Evolutionary conservation across 164 flowering plant genomes (phyloP).

Genomic region (Magnolia changhungtana): DNA sequence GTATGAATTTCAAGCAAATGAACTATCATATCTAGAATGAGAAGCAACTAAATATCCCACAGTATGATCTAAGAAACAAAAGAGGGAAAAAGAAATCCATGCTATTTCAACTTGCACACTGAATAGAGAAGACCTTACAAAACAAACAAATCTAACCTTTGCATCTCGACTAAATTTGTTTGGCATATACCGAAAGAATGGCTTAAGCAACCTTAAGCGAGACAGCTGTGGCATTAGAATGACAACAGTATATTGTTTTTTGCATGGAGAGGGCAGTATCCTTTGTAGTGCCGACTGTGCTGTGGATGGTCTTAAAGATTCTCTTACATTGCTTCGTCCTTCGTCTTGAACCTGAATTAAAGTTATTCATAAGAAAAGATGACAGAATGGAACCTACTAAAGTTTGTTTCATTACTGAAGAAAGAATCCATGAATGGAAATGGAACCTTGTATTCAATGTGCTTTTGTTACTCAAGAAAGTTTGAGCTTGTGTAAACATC

Average conservation of each 20-base stretch:
- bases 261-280: conserved; percentile 79
- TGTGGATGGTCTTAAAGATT: conserved; percentile 51
- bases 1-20: neutral
- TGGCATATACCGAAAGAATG: conserved; percentile 30
- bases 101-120: neutral
- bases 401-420: neutral
- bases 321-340: conserved; percentile 63
- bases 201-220: conserved; percentile 33
- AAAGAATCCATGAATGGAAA: neutral
- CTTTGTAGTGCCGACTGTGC: conserved; percentile 64
- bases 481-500: neutral
- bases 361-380: neutral
- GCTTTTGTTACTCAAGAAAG: neutral
- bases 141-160: conserved; percentile 42
- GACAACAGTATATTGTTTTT: conserved; percentile 73
- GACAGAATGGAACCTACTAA: neutral
- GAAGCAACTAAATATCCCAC: neutral
- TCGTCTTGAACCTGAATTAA: conserved; percentile 69
- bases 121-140: neutral
- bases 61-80: too few species aligned
- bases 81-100: neutral
- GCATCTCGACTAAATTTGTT: conserved; percentile 36
- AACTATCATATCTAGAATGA: neutral
- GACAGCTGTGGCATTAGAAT: conserved; percentile 74
- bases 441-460: neutral